These are phyloP conservation scores for Arctostaphylos glauca DNA, from an alignment of 148 eudicot species.

Conservation along the genomic window DNA sequence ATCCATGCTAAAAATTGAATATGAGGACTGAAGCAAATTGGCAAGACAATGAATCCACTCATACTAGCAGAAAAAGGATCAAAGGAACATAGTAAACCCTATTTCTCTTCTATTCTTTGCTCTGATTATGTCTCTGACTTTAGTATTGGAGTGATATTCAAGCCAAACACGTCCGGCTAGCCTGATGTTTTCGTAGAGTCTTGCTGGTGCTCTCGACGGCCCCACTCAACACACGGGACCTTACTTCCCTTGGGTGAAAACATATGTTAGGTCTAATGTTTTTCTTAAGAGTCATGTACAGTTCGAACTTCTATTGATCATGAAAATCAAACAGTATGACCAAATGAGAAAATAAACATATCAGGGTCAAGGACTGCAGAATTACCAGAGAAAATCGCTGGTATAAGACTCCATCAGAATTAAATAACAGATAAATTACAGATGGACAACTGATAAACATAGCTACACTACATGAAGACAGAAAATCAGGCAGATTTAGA, in stretches of 20 bases:
- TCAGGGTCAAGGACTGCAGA: not conserved
- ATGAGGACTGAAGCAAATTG: not conserved
- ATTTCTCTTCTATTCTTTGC: not conserved
- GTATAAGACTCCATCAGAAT: not conserved
- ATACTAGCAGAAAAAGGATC: not conserved
- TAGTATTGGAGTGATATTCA: not conserved
- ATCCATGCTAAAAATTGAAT: not conserved
- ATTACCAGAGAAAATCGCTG: not conserved
- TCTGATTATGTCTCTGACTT: not conserved
- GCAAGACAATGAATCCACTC: not conserved
- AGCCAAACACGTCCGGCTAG: not conserved
- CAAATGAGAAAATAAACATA: not conserved
- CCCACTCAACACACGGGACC: too few species aligned
- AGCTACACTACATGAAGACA: conserved; percentile 12
- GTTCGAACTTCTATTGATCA: not conserved
- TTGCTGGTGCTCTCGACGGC: not conserved
- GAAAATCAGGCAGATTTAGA: conserved; percentile 1
- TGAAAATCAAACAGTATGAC: not conserved
- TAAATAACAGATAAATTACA: not conserved
- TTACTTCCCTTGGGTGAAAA: too few species aligned
- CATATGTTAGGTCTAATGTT: too few species aligned
- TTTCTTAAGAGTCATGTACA: not conserved
- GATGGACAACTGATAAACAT: not conserved
- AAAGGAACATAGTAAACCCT: not conserved
- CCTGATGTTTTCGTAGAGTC: not conserved